These are phyloP conservation scores for Solanum pinnatisectum DNA, from an alignment of 257 asterid genomes.

Conservation along the genomic window DNA sequence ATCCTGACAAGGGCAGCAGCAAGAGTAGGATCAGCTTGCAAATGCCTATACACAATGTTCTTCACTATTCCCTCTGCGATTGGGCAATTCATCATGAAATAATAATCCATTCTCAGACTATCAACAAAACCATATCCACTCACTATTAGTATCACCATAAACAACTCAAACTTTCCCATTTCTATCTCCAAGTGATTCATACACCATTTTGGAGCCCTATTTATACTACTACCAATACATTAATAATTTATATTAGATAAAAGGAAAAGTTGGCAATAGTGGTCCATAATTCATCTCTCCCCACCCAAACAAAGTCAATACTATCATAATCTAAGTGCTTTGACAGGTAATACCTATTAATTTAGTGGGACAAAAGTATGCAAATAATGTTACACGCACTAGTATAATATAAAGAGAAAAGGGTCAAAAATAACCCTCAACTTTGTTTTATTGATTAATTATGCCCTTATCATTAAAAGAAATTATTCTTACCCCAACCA, in stretches of 20 bases:
- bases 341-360: not conserved
- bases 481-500: no score
- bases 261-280: conserved; percentile 5
- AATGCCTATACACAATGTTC: conserved; percentile 44
- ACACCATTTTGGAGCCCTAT: not conserved
- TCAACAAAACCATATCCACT: conserved; percentile 26
- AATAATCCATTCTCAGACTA: conserved; percentile 60
- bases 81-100: conserved; percentile 63
- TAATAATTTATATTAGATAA: not conserved
- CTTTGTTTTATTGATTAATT: no score
- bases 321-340: conserved; percentile 3
- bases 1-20: conserved; percentile 76
- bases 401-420: no score
- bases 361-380: conserved; percentile 1
- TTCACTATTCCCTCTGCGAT: conserved; percentile 44
- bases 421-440: no score
- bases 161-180: conserved; percentile 19
- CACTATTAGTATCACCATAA: conserved; percentile 17
- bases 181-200: not conserved
- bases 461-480: no score
- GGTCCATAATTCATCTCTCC: conserved; percentile 14
- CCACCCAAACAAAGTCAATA: conserved; percentile 7
- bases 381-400: not conserved
- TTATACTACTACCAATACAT: not conserved
- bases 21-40: conserved; percentile 66